phyloP scores from a whole-genome alignment of 768 basidiomycete species.

The Suillus subaureus region DNA sequence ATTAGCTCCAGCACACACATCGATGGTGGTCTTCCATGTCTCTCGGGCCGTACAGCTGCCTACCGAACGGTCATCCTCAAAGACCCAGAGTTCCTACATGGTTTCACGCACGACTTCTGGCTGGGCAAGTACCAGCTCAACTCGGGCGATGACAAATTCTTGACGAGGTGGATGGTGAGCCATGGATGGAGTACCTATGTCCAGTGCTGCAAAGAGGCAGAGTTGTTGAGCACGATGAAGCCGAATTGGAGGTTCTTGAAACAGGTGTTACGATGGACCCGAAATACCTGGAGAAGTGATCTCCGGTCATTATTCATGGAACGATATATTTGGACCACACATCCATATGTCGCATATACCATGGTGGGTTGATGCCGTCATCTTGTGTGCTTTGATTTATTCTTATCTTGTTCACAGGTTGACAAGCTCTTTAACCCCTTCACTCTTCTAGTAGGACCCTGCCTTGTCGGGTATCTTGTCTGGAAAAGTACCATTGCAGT shows the following conservation, averaged over 20 bases:
- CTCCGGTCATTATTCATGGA: conserved; percentile 88
- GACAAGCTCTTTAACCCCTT: conserved; percentile 87
- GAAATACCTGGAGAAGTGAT: conserved; percentile 94
- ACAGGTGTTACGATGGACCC: conserved; percentile 90
- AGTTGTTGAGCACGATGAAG: conserved; percentile 92
- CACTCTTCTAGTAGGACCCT: conserved; percentile 83
- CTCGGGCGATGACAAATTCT: conserved; percentile 92
- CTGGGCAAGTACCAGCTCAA: conserved; percentile 93
- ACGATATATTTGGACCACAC: conserved; percentile 81
- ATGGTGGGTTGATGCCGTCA: conserved; percentile 57
- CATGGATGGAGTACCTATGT: conserved; percentile 97
- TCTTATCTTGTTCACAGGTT: conserved; percentile 45
- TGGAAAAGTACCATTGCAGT: conserved; percentile 77
- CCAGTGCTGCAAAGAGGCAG: conserved; percentile 82
- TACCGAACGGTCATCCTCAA: conserved; percentile 94
- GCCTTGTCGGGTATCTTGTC: conserved; percentile 73
- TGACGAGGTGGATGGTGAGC: conserved; percentile 95
- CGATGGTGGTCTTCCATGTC: conserved; percentile 89
- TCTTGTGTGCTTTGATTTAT: background rate
- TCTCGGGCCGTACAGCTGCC: conserved; percentile 91
- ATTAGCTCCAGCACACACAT: conserved; percentile 89
- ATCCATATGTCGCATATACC: conserved; percentile 76
- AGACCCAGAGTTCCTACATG: conserved; percentile 90
- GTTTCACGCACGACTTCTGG: conserved; percentile 95
- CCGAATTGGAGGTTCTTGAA: conserved; percentile 95